These are phyloP conservation scores for Puya raimondii DNA, from an alignment of 176 grass and related monocot genomes.

Conservation along the genomic window DNA sequence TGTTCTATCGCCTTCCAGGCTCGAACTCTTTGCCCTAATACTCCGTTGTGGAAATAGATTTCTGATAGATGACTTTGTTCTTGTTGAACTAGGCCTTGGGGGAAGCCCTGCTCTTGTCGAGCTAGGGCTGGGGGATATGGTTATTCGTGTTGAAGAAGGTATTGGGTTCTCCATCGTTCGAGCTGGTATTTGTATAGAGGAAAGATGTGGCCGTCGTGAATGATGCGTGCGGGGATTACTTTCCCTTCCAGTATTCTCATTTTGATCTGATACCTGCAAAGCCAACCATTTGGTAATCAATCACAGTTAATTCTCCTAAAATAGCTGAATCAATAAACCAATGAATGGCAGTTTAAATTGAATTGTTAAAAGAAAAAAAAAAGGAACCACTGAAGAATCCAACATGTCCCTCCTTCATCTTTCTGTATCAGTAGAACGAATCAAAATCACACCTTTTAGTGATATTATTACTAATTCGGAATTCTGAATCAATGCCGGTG, in stretches of 20 bases:
- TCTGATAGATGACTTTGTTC: slow-evolving; percentile 66
- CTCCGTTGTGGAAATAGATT: slow-evolving; percentile 54
- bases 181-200: slow-evolving; percentile 76
- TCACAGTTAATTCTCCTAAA: not conserved
- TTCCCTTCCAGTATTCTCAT: slow-evolving; percentile 10
- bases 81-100: slow-evolving; percentile 59
- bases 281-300: not conserved
- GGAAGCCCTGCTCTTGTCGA: slow-evolving; percentile 58
- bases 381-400: not conserved
- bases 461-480: too few species aligned
- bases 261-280: slow-evolving; percentile 18
- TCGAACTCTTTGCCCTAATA: slow-evolving; percentile 49
- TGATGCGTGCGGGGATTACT: not conserved
- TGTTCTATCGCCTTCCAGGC: slow-evolving; percentile 49
- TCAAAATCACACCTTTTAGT: too few species aligned
- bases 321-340: slow-evolving; percentile 6
- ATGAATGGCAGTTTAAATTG: not conserved
- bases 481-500: not conserved
- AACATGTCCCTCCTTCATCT: too few species aligned
- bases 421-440: too few species aligned
- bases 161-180: slow-evolving; percentile 53
- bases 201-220: slow-evolving; percentile 28
- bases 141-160: slow-evolving; percentile 43
- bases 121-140: slow-evolving; percentile 46
- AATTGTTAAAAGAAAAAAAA: not conserved